A percentile compares a stretch with the other conserved stretches of the same genome.
Conservation (phyloP, 257 asterid species). For the Prunella vulgaris region DNA sequence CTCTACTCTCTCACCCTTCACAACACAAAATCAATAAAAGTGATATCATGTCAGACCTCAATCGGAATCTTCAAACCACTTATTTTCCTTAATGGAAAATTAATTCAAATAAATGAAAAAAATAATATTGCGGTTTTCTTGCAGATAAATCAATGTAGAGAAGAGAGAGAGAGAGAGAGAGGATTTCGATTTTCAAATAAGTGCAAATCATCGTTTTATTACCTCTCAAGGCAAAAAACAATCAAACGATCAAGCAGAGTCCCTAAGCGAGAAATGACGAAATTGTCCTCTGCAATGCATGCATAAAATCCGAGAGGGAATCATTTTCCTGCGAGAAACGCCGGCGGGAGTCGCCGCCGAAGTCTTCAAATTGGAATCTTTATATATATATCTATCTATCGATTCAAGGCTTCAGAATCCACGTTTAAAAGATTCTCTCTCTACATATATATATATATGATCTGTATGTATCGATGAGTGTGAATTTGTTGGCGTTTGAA, state of each 20-base stretch:
- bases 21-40: slow-evolving; percentile 8
- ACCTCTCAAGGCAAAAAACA: slow-evolving; percentile 26
- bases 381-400: no score
- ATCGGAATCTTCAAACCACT: slow-evolving; percentile 16
- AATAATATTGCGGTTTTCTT: no score
- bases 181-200: not conserved
- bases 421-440: slow-evolving; percentile 2
- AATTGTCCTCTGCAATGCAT: slow-evolving; percentile 19
- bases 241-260: not conserved
- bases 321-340: slow-evolving; percentile 27
- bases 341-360: slow-evolving; percentile 9
- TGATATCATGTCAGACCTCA: slow-evolving; percentile 4
- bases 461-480: not conserved
- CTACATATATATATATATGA: not conserved
- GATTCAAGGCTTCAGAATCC: slow-evolving; percentile 7
- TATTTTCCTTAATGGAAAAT: not conserved
- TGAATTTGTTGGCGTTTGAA: not conserved
- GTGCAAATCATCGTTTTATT: slow-evolving; percentile 10
- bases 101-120: not conserved
- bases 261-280: not conserved
- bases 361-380: not conserved
- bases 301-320: not conserved
- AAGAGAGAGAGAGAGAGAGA: not conserved
- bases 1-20: slow-evolving; percentile 20
- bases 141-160: no score